Conservation (phyloP, 768 basidiomycete species). For the Lentinula lateritia region DNA sequence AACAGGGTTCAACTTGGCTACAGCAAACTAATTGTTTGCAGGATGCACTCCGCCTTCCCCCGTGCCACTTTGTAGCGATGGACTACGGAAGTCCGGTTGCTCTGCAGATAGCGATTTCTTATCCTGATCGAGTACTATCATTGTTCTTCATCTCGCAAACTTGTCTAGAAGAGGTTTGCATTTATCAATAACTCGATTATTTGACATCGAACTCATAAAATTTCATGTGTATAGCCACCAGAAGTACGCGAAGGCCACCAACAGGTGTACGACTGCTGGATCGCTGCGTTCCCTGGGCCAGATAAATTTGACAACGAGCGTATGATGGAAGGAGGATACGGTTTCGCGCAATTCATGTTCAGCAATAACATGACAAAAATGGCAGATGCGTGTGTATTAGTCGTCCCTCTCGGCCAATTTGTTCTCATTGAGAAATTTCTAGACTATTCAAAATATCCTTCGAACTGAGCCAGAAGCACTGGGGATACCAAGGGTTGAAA, state of each 20-base stretch:
- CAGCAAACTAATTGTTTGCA: slow-evolving; percentile 3
- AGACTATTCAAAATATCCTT: slow-evolving; percentile 2
- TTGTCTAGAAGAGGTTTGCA: slow-evolving; percentile 19
- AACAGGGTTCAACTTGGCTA: too few species aligned
- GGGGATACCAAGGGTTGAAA: slow-evolving; percentile 1
- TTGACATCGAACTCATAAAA: background rate
- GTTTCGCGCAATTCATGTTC: slow-evolving; percentile 12
- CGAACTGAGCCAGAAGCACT: background rate
- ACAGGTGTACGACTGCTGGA: slow-evolving; percentile 12
- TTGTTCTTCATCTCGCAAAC: slow-evolving; percentile 21
- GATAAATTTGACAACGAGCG: slow-evolving; percentile 2
- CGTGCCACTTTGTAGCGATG: slow-evolving; percentile 22
- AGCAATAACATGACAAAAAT: slow-evolving; percentile 5
- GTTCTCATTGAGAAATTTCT: background rate
- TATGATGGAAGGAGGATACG: slow-evolving; percentile 10
- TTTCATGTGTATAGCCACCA: background rate
- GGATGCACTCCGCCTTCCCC: slow-evolving; percentile 22
- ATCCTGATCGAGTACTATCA: slow-evolving; percentile 19
- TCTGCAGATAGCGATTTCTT: slow-evolving; percentile 17
- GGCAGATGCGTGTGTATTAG: slow-evolving; percentile 7
- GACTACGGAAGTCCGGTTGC: slow-evolving; percentile 19
- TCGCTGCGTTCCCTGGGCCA: background rate
- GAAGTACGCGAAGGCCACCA: slow-evolving; percentile 12
- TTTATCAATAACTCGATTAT: background rate
- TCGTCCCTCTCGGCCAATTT: background rate